Percentiles rank a stretch among this genome's conserved stretches.
Conservation (phyloP, 1,139 yeast species). For the Yamadazyma siamensis region DNA sequence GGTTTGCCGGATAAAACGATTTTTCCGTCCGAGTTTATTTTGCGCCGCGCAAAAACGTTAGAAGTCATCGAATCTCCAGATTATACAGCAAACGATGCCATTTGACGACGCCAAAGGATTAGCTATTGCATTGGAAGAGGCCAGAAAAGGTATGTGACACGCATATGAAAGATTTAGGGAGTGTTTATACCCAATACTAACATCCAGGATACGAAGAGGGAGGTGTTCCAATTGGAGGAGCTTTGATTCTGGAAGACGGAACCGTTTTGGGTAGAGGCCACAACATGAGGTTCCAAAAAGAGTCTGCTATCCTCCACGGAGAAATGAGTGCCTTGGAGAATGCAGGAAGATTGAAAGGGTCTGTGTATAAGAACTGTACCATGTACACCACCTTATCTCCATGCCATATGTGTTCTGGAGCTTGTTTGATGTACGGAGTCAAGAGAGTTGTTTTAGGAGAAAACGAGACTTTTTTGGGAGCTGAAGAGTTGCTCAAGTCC, state of each 20-base stretch:
- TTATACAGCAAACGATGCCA: constrained; percentile 26
- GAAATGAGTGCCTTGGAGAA: constrained; percentile 86
- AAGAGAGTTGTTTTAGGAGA: constrained; percentile 87
- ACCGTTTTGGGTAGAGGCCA: constrained; percentile 82
- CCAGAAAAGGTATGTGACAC: constrained; percentile 47
- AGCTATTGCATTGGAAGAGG: constrained; percentile 71
- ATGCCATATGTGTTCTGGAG: constrained; percentile 94
- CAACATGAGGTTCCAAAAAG: constrained; percentile 80
- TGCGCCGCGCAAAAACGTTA: no score
- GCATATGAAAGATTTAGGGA: constrained; percentile 1
- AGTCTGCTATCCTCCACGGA: constrained; percentile 81
- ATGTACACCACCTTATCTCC: constrained; percentile 93
- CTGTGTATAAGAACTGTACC: constrained; percentile 64
- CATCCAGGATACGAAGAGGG: constrained; percentile 63
- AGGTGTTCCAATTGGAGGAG: constrained; percentile 90
- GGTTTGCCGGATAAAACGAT: no score
- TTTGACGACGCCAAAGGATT: constrained; percentile 66
- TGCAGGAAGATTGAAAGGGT: constrained; percentile 79
- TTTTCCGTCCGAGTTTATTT: no score
- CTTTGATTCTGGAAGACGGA: constrained; percentile 73
- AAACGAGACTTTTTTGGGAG: constrained; percentile 73
- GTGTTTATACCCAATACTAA: constrained; percentile 9
- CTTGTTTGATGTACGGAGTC: constrained; percentile 82
- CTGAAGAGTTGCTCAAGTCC: constrained; percentile 62
- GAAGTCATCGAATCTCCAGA: no score